These are phyloP conservation scores for Auriscalpium orientale DNA, from an alignment of 768 basidiomycete species.

Conservation along the genomic window DNA sequence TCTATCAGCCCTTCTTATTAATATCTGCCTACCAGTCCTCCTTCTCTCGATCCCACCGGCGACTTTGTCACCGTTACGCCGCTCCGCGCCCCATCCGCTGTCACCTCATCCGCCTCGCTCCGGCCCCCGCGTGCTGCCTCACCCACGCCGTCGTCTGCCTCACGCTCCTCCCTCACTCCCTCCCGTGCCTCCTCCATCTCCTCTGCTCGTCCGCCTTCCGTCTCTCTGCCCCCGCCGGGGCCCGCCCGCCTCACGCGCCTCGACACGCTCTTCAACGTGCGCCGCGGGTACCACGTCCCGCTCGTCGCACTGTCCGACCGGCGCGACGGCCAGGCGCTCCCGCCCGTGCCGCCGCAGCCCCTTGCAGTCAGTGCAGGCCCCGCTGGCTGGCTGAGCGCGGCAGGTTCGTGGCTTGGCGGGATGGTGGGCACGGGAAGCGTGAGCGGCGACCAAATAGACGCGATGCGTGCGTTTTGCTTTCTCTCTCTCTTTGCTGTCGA, in stretches of 20 bases:
- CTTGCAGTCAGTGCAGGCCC: slow-evolving; percentile 56
- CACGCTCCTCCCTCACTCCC: not conserved
- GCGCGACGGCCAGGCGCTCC: slow-evolving; percentile 17
- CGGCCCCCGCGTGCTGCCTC: slow-evolving; percentile 19
- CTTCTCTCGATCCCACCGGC: slow-evolving; percentile 18
- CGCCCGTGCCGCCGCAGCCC: slow-evolving; percentile 44
- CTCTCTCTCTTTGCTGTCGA: not conserved
- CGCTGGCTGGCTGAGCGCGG: slow-evolving; percentile 39
- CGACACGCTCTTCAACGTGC: slow-evolving; percentile 52
- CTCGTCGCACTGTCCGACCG: slow-evolving; percentile 42
- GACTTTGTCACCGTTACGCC: slow-evolving; percentile 13
- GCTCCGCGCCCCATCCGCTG: not conserved
- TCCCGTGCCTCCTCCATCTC: not conserved
- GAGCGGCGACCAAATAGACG: slow-evolving; percentile 55
- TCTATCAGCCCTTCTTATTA: not conserved
- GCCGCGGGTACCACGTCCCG: slow-evolving; percentile 43
- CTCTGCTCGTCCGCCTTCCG: not conserved
- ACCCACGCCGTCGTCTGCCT: not conserved
- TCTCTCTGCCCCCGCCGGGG: slow-evolving; percentile 16
- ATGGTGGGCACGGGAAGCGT: slow-evolving; percentile 32
- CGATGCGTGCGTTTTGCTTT: slow-evolving; percentile 36
- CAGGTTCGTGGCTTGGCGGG: slow-evolving; percentile 39
- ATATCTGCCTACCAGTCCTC: slow-evolving; percentile 22
- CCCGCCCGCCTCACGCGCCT: slow-evolving; percentile 35
- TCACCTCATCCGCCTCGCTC: not conserved